A percentile compares a stretch with the other conserved stretches of the same genome.
phyloP scores from a whole-genome alignment of 129 eudicot species.

The Smallanthus sonchifolius region DNA sequence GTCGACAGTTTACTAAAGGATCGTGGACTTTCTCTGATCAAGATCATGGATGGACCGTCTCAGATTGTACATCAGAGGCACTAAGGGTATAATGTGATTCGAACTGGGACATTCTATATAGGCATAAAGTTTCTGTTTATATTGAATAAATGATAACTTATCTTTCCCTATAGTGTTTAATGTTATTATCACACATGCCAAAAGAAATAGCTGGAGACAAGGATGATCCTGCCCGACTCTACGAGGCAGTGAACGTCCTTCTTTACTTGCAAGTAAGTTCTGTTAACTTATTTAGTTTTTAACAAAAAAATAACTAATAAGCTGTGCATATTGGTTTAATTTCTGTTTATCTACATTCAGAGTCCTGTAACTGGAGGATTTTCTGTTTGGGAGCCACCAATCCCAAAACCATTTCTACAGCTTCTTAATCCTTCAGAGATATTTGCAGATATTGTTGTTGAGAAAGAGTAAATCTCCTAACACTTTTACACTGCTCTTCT shows the following conservation, averaged over 20 bases:
- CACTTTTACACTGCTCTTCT: neutral
- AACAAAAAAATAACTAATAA: neutral
- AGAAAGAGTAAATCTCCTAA: constrained; percentile 48
- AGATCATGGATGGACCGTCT: constrained; percentile 71
- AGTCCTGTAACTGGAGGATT: constrained; percentile 65
- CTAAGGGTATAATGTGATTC: constrained; percentile 37
- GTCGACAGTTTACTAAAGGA: constrained; percentile 64
- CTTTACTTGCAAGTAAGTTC: constrained; percentile 48
- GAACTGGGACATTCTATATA: neutral
- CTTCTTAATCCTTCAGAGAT: constrained; percentile 66
- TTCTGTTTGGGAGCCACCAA: constrained; percentile 65
- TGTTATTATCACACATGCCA: constrained; percentile 50
- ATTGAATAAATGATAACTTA: neutral
- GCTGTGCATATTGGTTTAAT: neutral
- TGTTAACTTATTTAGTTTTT: neutral
- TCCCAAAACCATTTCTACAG: constrained; percentile 52
- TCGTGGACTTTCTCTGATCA: constrained; percentile 84
- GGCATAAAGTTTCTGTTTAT: neutral
- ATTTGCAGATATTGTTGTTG: constrained; percentile 61
- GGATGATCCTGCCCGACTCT: constrained; percentile 33
- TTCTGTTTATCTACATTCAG: constrained; percentile 6
- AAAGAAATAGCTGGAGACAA: constrained; percentile 46
- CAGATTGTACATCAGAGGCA: constrained; percentile 72
- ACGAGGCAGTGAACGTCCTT: constrained; percentile 60
- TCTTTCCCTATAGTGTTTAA: constrained; percentile 39